Evolutionary conservation across 2,329 filamentous ascomycete species (phyloP), one percentile per base, ranked within the genome.

Genomic region (Zymoseptoria brevis): DNA sequence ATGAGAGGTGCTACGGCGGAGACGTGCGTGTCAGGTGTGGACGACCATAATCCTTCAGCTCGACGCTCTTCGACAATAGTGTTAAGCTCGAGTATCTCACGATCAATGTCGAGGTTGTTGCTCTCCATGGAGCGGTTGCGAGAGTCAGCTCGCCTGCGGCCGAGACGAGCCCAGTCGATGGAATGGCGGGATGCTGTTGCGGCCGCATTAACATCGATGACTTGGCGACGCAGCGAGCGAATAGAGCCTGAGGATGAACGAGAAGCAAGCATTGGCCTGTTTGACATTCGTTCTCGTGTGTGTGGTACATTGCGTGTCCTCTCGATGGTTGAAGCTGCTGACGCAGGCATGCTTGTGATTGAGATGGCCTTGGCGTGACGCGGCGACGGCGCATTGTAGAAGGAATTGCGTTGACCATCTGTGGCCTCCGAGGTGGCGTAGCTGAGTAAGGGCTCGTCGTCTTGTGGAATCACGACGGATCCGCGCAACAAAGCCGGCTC

Each of bases 1-100:
- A 78, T 75, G 0, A 70, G 67, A 4, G 77, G 77, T 3, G 77
- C 77, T 22, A 80, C 74, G 57, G 76, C 76, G n/a, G 77, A 75
- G 0, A 79, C 70, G 61, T 79, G 77, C 57, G 73, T 70, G 67
- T 61, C 70, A 13, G 60, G 57, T 26, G 55, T 64, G 66, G 67
- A 59, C 1, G 62, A 65, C 63, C 60, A 64, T 8, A 56, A 45
- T 8, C 71, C 70, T 53, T 74, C 75, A n/a, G 73, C 73, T n/a
- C 76, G 69, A 16, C 73, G 73, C 64, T 79, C 76, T 64, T 79
- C 76, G 54, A 79, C 74, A 55, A 79, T 79, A 21, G 75, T 78
- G 67, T 80, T 79, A 57, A 79, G 73, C 65, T 79, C 77, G 3
- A 75, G 71, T 56, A 79, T 76, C 13, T 76, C 77, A 41, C 74